Evolutionary conservation across 805 yeast genomes (phyloP).

Genomic region (Candida fluviatilis): DNA sequence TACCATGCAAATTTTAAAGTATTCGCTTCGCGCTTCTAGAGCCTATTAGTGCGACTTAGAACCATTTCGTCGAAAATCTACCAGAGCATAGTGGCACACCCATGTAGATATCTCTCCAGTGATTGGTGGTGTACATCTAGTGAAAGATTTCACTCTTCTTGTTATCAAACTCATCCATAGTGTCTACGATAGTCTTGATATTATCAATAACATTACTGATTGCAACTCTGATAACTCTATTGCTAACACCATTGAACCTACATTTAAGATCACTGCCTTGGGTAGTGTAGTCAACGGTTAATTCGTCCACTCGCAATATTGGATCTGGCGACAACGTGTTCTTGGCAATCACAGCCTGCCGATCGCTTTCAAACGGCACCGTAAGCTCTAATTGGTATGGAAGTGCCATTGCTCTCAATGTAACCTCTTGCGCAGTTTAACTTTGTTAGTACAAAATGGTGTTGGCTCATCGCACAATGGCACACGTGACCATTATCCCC

Average conservation of each 20-base stretch:
- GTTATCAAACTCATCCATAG: conserved; percentile 66
- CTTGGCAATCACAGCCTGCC: conserved; percentile 63
- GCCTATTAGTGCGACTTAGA: too few relatives aligned
- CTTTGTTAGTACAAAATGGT: neutral
- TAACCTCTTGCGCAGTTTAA: too few relatives aligned
- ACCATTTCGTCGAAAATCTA: too few relatives aligned
- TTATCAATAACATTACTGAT: conserved; percentile 78
- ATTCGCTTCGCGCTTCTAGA: too few relatives aligned
- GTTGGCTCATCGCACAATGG: too few relatives aligned
- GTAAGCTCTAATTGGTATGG: conserved; percentile 28
- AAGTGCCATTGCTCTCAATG: conserved; percentile 1
- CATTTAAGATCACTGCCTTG: conserved; percentile 38
- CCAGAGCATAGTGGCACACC: too few relatives aligned
- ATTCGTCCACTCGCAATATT: conserved; percentile 65
- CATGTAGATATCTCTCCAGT: neutral
- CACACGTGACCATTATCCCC: too few relatives aligned
- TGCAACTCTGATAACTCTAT: conserved; percentile 77
- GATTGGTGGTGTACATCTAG: neutral
- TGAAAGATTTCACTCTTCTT: conserved; percentile 15
- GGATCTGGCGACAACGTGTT: conserved; percentile 74
- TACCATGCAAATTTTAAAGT: too few relatives aligned
- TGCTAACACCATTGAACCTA: conserved; percentile 58
- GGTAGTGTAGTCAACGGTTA: conserved; percentile 43
- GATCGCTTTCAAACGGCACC: conserved; percentile 58
- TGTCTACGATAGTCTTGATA: conserved; percentile 71